Base-by-base conservation (phyloP, 768 basidiomycete genomes). In the Suillus hirtellus region DNA sequence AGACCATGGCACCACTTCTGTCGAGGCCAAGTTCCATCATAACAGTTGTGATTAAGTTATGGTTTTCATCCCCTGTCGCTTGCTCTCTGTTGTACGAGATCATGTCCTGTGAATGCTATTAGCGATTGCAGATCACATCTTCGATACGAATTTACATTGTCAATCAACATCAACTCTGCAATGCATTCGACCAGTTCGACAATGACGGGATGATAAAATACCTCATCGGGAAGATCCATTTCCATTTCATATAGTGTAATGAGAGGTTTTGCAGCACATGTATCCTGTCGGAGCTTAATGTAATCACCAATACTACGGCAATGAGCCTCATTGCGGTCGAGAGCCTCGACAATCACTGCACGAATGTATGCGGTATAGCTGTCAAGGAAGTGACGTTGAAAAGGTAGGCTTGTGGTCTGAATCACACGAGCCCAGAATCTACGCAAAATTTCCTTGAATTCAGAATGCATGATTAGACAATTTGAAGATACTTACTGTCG, bases 51-150 rank as follows among this genome's bases (percentile, higher is more conserved):
- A 80, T 62, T 24, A 75, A 59, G 64, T 80, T 80, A 63, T 78
- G 74, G 19, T 64, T 65, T 10, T 74, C 73, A 24, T 75, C 69
- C 11, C 77, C 77, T 0, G 65, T 62, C 9, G 73, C 73, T 63
- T 76, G 73, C 64, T 80, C 79, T 21, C 68, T 65, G 59, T 74
- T 77, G 66, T 75, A 78, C 2, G 78, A 79, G 52, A 65, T 71
- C n/a, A 79, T 61, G 49, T 80, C 79, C 79, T 77, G 55, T 12
- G 14, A 34, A 44, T 21, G 19, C 3, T 27, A 17, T 19, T 34
- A 42, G 8, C 8, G 24, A 38, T 19, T 35, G 60, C 64, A 17
- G 17, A 52, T 15, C 9, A 52, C 2, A 4, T 52, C 17, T 19
- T 34, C 10, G 19, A 52, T 31, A 4, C 10, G 10, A 34, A 9